Conservation (phyloP, 108 stramenopile species). For the Schizochytrium sp. region DNA sequence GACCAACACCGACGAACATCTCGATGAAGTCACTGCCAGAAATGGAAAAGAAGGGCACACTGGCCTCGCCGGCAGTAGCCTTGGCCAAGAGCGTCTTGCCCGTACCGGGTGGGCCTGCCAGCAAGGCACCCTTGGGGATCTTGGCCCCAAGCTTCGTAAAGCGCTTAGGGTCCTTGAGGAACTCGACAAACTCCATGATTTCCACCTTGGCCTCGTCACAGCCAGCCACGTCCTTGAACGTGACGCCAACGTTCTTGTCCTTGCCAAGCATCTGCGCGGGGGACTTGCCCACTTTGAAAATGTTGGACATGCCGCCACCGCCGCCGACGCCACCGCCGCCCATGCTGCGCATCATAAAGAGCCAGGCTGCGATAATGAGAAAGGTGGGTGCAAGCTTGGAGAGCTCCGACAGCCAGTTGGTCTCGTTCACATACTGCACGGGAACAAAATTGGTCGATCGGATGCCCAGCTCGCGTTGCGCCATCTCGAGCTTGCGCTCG, state of each 20-base stretch:
- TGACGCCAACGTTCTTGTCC: conserved; percentile 69
- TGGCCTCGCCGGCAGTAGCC: conserved; percentile 97
- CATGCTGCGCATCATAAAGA: conserved; percentile 68
- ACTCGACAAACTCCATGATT: conserved; percentile 97
- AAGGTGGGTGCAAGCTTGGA: conserved; percentile 62
- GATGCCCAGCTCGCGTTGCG: conserved; percentile 73
- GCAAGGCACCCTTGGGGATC: conserved; percentile 90
- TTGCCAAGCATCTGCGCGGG: conserved; percentile 60
- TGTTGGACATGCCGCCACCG: conserved; percentile 51
- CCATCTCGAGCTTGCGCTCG: conserved; percentile 83
- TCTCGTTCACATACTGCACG: conserved; percentile 84
- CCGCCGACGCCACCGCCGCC: conserved; percentile 63
- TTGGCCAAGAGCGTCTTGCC: conserved; percentile 96
- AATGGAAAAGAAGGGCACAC: conserved; percentile 87
- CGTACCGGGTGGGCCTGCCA: conserved; percentile 88
- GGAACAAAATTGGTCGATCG: conserved; percentile 76
- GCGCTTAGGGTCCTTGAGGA: conserved; percentile 70
- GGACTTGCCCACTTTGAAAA: conserved; percentile 72
- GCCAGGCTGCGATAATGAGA: conserved; percentile 64
- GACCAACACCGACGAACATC: conserved; percentile 98
- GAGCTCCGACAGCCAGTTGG: conserved; percentile 67
- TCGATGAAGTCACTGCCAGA: conserved; percentile 93
- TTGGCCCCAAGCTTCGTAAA: conserved; percentile 90
- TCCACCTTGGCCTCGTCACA: conserved; percentile 93
- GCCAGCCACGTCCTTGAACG: conserved; percentile 96